A percentile compares a stretch with the other conserved stretches of the same genome.
These are phyloP conservation scores for Lophiotrema nucula DNA, from an alignment of 495 filamentous ascomycete species.

Conservation along the genomic window DNA sequence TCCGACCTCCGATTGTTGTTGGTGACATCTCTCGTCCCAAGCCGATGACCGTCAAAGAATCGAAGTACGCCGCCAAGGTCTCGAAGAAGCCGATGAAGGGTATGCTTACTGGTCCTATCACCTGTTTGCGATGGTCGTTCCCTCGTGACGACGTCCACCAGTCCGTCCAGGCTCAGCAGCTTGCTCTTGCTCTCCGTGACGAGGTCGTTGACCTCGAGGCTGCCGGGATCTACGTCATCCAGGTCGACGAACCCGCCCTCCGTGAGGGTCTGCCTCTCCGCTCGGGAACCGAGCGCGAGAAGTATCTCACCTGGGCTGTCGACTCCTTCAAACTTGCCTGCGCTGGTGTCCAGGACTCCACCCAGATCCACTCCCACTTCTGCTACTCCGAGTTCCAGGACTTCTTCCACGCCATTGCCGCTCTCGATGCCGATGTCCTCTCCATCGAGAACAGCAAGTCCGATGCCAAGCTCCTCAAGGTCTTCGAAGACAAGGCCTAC, in stretches of 20 bases:
- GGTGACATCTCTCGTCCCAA: slow-evolving; percentile 94
- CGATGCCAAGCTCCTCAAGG: slow-evolving; percentile 96
- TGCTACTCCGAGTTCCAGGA: slow-evolving; percentile 99
- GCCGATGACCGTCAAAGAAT: slow-evolving; percentile 99
- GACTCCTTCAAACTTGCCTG: slow-evolving; percentile 93
- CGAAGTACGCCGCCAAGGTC: slow-evolving; percentile 93
- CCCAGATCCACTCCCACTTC: slow-evolving; percentile 99
- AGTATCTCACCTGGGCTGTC: slow-evolving; percentile 95
- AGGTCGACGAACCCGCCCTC: slow-evolving; percentile 98
- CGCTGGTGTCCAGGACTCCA: slow-evolving; percentile 84
- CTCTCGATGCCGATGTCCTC: slow-evolving; percentile 95
- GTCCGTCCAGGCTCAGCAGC: slow-evolving; percentile 96
- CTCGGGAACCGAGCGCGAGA: slow-evolving; percentile 82
- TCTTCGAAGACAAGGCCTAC: slow-evolving; percentile 96
- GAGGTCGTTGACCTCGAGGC: slow-evolving; percentile 97
- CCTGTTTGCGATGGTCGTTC: slow-evolving; percentile 98
- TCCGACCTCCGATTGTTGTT: slow-evolving; percentile 95
- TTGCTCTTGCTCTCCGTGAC: slow-evolving; percentile 95
- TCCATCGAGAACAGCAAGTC: slow-evolving; percentile 99
- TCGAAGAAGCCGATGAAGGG: slow-evolving; percentile 99
- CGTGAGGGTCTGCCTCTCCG: slow-evolving; percentile 98
- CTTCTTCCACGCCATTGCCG: slow-evolving; percentile 99
- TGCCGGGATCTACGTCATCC: slow-evolving; percentile 94
- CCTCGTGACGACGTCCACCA: slow-evolving; percentile 99
- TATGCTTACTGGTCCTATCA: slow-evolving; percentile 99